Conservation (phyloP, 768 basidiomycete genomes). For the Inosperma sp. region DNA sequence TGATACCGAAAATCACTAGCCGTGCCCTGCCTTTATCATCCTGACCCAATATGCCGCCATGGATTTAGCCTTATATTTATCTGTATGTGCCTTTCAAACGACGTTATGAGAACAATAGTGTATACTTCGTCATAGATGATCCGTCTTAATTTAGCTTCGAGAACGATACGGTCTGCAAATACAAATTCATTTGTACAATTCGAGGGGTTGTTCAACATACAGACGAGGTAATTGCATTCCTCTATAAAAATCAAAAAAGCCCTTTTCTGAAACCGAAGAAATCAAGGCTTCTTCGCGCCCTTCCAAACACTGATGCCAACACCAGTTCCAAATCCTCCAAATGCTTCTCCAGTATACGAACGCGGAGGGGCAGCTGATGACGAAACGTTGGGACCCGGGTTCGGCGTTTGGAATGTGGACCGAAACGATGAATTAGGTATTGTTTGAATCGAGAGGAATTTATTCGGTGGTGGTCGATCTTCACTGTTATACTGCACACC, state of each 20-base stretch:
- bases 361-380: slow-evolving; percentile 2
- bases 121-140: no score
- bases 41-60: no score
- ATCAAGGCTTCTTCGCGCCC: slow-evolving; percentile 1
- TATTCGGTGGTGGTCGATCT: slow-evolving; percentile 74
- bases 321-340: slow-evolving; percentile 25
- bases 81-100: no score
- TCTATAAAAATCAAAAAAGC: not conserved
- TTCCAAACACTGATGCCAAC: slow-evolving; percentile 22
- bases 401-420: slow-evolving; percentile 49
- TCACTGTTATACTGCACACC: slow-evolving; percentile 79
- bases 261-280: not conserved
- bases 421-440: slow-evolving; percentile 65
- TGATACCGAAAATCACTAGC: no score
- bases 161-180: no score
- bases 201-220: no score
- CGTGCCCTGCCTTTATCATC: no score
- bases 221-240: no score
- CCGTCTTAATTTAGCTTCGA: no score
- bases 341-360: slow-evolving; percentile 12
- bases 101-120: no score
- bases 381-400: slow-evolving; percentile 6
- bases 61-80: no score
- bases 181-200: not conserved
- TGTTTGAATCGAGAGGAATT: slow-evolving; percentile 76